These are phyloP conservation scores for Papiliotrema nemorosa DNA, from an alignment of 1,284 basidiomycete genomes.

Conservation along the genomic window DNA sequence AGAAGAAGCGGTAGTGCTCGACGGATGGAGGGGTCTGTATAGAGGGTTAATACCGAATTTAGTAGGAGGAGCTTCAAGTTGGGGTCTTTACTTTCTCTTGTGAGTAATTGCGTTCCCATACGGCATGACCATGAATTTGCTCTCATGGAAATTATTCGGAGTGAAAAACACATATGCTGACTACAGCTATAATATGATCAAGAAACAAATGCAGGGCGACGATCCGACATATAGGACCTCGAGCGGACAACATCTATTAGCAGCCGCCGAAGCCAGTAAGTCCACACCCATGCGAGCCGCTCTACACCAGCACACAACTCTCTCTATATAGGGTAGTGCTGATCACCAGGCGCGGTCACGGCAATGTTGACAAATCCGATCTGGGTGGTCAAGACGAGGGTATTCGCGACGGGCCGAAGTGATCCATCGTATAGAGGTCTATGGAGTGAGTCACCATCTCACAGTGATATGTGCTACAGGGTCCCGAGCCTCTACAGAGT, in stretches of 20 bases:
- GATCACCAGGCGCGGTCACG: conserved; percentile 71
- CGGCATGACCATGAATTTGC: not conserved
- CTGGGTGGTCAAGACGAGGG: conserved; percentile 97
- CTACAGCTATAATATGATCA: conserved; percentile 87
- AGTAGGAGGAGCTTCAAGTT: conserved; percentile 93
- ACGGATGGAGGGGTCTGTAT: conserved; percentile 85
- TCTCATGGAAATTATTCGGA: not conserved
- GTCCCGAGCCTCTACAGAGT: not conserved
- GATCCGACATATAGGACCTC: conserved; percentile 56
- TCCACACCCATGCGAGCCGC: not conserved
- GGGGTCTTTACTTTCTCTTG: conserved; percentile 98
- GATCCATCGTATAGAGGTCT: conserved; percentile 74
- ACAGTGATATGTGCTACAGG: too few species aligned
- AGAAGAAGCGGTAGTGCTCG: conserved; percentile 65
- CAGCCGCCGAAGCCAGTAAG: conserved; percentile 92
- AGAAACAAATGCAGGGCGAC: conserved; percentile 58
- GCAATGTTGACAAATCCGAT: conserved; percentile 96
- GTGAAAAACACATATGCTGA: not conserved
- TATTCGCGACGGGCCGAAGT: conserved; percentile 77
- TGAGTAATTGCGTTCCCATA: conserved; percentile 52
- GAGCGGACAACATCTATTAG: conserved; percentile 77
- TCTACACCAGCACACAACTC: not conserved
- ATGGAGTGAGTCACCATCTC: conserved; percentile 59
- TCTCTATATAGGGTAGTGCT: not conserved
- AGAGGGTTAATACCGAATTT: conserved; percentile 87